A percentile compares a stretch with the other conserved stretches of the same genome.
These are phyloP conservation scores for Trebouxiophyceae sp. DNA, from an alignment of 163 green algal genomes.

Conservation along the genomic window DNA sequence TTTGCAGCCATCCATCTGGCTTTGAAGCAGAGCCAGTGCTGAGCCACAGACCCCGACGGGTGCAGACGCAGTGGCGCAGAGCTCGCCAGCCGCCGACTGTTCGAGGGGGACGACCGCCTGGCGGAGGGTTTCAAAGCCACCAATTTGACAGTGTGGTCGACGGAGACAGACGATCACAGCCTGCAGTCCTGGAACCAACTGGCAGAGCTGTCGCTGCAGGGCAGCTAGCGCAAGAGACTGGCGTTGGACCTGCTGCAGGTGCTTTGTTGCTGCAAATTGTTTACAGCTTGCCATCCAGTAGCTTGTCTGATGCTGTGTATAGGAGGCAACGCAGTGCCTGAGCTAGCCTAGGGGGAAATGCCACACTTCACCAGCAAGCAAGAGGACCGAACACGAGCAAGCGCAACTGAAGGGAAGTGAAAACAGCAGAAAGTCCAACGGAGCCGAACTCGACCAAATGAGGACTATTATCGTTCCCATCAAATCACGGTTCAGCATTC, in stretches of 20 bases:
- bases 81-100: background rate
- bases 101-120: background rate
- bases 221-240: background rate
- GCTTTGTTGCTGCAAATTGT: background rate
- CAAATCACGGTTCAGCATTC: no score
- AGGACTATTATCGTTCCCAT: no score
- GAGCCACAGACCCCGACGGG: background rate
- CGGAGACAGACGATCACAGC: constrained; percentile 13
- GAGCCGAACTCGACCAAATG: no score
- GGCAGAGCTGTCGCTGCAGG: background rate
- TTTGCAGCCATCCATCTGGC: background rate
- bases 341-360: background rate
- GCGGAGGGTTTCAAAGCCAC: background rate
- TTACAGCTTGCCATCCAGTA: no score
- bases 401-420: no score
- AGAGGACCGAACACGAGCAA: no score
- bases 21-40: background rate
- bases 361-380: no score
- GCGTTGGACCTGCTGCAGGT: background rate
- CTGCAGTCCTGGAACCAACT: constrained; percentile 15
- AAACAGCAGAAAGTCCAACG: no score
- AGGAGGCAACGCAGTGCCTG: no score
- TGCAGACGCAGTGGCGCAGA: background rate
- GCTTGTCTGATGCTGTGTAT: no score
- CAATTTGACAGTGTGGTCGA: constrained; percentile 24